Percentiles rank a stretch among this genome's conserved stretches.
These are phyloP conservation scores for Naganishia friedmannii DNA, from an alignment of 768 basidiomycete species.

Conservation along the genomic window DNA sequence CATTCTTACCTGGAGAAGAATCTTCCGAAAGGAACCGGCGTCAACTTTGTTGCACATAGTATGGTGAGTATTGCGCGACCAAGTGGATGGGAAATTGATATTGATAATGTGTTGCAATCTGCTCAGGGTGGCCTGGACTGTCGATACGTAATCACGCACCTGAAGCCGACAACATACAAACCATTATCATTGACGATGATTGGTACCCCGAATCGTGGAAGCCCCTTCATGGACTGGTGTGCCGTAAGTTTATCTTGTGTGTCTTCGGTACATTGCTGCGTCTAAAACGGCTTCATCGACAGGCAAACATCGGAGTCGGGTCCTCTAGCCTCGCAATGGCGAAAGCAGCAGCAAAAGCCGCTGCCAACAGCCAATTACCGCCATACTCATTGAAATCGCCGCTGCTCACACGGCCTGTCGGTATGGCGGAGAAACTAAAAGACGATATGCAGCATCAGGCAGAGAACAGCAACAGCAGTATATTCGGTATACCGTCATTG, in stretches of 20 bases:
- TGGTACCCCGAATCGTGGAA: constrained; percentile 90
- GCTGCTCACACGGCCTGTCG: constrained; percentile 49
- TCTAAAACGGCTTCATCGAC: neutral
- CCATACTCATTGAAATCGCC: constrained; percentile 57
- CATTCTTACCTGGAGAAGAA: constrained; percentile 67
- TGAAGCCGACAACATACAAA: constrained; percentile 74
- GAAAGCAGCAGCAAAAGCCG: constrained; percentile 41
- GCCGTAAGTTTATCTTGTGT: constrained; percentile 58
- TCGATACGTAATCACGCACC: constrained; percentile 81
- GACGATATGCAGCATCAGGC: constrained; percentile 31
- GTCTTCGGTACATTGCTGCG: neutral
- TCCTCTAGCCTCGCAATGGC: constrained; percentile 44
- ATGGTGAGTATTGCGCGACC: constrained; percentile 60
- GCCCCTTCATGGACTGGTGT: constrained; percentile 99
- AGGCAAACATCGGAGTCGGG: constrained; percentile 92
- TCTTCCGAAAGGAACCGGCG: constrained; percentile 65
- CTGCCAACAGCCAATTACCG: constrained; percentile 33
- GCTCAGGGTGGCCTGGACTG: constrained; percentile 80
- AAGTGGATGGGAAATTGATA: neutral
- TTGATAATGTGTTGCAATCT: neutral
- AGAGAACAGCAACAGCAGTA: constrained; percentile 11
- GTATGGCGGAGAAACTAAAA: constrained; percentile 30
- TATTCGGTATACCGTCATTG: constrained; percentile 25
- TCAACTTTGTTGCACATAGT: constrained; percentile 93
- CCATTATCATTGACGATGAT: constrained; percentile 85